These are phyloP conservation scores for Acanthamoeba triangularis DNA, from an alignment of 208 protist genomes.

Conservation along the genomic window DNA sequence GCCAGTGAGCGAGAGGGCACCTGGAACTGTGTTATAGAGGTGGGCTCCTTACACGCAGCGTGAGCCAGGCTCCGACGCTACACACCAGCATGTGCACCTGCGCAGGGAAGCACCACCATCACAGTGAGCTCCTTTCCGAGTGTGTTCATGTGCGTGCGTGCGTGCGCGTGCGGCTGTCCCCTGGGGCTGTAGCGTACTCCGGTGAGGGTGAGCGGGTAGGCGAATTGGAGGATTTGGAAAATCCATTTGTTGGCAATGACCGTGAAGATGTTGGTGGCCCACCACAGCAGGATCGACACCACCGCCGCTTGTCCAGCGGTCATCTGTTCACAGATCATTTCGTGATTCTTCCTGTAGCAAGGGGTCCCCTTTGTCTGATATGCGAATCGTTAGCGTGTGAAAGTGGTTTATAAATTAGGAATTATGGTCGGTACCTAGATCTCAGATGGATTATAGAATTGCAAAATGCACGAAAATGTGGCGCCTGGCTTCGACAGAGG, in stretches of 20 bases:
- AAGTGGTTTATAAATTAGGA: too few relatives aligned
- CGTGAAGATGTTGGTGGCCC: slow-evolving; percentile 23
- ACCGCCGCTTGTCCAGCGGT: background rate
- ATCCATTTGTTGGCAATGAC: slow-evolving; percentile 59
- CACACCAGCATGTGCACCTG: slow-evolving; percentile 36
- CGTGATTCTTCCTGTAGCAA: background rate
- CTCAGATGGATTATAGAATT: too few relatives aligned
- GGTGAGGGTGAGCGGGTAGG: slow-evolving; percentile 28
- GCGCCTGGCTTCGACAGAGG: too few relatives aligned
- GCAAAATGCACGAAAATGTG: too few relatives aligned
- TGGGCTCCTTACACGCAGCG: background rate
- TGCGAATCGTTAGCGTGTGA: too few relatives aligned
- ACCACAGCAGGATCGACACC: slow-evolving; percentile 49
- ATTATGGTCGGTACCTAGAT: too few relatives aligned
- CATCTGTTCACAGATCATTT: background rate
- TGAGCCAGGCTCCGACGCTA: slow-evolving; percentile 16
- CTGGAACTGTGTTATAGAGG: background rate
- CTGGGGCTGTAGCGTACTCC: background rate
- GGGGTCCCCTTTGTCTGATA: background rate
- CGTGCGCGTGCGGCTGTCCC: too few relatives aligned
- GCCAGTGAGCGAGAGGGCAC: background rate
- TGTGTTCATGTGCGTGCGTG: background rate
- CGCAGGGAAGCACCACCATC: too few relatives aligned
- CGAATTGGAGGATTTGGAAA: slow-evolving; percentile 23
- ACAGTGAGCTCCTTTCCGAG: background rate